phyloP scores from a whole-genome alignment of 2,329 filamentous ascomycete species.

The Colletotrichum sp. region DNA sequence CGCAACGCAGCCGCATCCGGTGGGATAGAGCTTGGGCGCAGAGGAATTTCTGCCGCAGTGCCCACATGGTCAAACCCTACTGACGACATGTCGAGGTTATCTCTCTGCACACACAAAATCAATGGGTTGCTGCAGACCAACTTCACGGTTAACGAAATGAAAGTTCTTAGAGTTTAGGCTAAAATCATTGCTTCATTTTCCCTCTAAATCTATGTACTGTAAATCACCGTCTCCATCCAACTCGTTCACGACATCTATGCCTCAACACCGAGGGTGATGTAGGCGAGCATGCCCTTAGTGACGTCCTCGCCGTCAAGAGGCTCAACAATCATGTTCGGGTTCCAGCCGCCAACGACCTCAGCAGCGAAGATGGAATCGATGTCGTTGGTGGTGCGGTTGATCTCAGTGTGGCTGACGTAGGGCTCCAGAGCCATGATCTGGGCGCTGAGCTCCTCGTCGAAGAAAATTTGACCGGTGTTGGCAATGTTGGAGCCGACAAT shows the following conservation, averaged over 20 bases:
- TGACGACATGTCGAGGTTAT: background rate
- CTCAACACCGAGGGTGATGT: conserved; percentile 10
- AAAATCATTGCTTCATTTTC: background rate
- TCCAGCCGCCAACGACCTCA: conserved; percentile 1
- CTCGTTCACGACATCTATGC: background rate
- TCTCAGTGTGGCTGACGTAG: conserved; percentile 47
- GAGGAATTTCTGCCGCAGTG: background rate
- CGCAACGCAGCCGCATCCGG: background rate
- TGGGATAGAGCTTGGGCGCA: background rate
- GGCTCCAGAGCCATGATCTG: conserved; percentile 53
- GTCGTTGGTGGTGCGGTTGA: conserved; percentile 14
- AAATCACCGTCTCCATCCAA: background rate
- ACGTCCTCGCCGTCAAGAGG: conserved; percentile 5
- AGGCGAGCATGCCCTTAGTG: conserved; percentile 12
- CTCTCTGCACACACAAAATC: background rate
- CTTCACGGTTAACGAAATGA: background rate
- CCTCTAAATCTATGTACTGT: background rate
- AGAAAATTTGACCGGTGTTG: conserved; percentile 28
- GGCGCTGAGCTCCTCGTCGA: conserved; percentile 4
- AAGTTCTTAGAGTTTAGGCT: background rate
- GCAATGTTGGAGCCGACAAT: conserved; percentile 28
- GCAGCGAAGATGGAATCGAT: conserved; percentile 5
- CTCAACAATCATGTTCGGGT: conserved; percentile 13
- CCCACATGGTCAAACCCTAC: background rate
- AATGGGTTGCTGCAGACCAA: background rate